Conservation (phyloP, 495 filamentous ascomycete species). For the Talaromyces thailandensis region DNA sequence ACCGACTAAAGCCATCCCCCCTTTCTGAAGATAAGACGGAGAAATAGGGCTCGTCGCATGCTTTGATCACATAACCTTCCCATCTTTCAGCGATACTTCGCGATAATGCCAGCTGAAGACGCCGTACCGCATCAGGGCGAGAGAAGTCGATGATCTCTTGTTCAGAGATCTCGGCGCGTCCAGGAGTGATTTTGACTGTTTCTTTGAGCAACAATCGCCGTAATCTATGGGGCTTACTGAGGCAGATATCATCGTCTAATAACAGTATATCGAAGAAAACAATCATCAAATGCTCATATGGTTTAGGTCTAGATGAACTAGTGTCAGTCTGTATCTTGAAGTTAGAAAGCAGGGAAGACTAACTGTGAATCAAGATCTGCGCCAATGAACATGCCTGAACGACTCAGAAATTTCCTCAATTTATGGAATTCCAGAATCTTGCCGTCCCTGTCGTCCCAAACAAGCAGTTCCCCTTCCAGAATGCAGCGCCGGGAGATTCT, state of each 20-base stretch:
- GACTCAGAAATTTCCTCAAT: slow-evolving; percentile 67
- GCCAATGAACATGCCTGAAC: slow-evolving; percentile 64
- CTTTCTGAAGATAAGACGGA: slow-evolving; percentile 30
- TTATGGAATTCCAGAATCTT: slow-evolving; percentile 66
- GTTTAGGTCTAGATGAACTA: slow-evolving; percentile 41
- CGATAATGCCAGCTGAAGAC: slow-evolving; percentile 54
- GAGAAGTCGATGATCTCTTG: slow-evolving; percentile 57
- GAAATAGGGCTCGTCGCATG: slow-evolving; percentile 70
- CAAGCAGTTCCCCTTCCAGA: slow-evolving; percentile 73
- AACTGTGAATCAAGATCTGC: slow-evolving; percentile 62
- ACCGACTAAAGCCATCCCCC: slow-evolving; percentile 34
- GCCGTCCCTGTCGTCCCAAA: slow-evolving; percentile 56
- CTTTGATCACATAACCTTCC: slow-evolving; percentile 77
- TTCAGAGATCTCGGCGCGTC: slow-evolving; percentile 50
- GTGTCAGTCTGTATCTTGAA: not conserved
- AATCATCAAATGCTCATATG: slow-evolving; percentile 73
- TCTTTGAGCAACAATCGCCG: slow-evolving; percentile 51
- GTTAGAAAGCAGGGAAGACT: slow-evolving; percentile 11
- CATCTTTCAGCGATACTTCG: slow-evolving; percentile 52
- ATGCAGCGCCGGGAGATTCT: slow-evolving; percentile 56
- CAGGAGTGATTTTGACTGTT: slow-evolving; percentile 45
- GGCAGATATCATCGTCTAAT: slow-evolving; percentile 56
- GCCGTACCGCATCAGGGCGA: slow-evolving; percentile 24
- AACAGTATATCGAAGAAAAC: slow-evolving; percentile 73
- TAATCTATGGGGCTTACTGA: slow-evolving; percentile 49